Percentiles rank a stretch among this genome's conserved stretches.
phyloP scores from a whole-genome alignment of 306 rosid species.

The Inga leiocalycina region DNA sequence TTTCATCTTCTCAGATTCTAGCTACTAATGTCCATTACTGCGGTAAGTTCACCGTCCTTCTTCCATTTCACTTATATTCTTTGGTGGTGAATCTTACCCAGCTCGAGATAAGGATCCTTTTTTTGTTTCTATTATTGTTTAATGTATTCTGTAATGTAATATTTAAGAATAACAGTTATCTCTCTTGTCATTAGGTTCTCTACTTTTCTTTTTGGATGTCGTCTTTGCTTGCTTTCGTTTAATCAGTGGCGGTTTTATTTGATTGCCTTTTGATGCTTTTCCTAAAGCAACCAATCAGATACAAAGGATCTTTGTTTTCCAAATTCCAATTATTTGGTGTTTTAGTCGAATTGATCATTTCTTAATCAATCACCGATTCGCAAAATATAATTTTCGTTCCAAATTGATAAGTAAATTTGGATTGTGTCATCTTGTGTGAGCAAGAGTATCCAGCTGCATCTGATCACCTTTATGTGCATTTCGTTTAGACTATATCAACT shows the following conservation, averaged over 20 bases:
- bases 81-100: neutral
- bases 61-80: neutral
- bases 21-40: conserved; percentile 53
- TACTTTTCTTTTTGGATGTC: neutral
- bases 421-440: neutral
- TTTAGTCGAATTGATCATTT: neutral
- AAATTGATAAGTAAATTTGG: neutral
- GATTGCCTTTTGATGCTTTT: neutral
- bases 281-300: neutral
- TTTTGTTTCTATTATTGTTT: neutral
- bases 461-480: neutral
- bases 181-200: neutral
- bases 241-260: neutral
- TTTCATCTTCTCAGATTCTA: conserved; percentile 24
- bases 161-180: neutral
- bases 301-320: neutral
- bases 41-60: conserved; percentile 35
- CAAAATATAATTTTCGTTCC: neutral
- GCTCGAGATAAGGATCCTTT: neutral
- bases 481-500: neutral
- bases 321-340: neutral
- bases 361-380: neutral
- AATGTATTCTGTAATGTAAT: neutral
- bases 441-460: neutral
- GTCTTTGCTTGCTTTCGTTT: neutral